A percentile compares a stretch with the other conserved stretches of the same genome.
These are phyloP conservation scores for Microcos paniculata DNA, from an alignment of 345 rosid genomes.

Conservation along the genomic window DNA sequence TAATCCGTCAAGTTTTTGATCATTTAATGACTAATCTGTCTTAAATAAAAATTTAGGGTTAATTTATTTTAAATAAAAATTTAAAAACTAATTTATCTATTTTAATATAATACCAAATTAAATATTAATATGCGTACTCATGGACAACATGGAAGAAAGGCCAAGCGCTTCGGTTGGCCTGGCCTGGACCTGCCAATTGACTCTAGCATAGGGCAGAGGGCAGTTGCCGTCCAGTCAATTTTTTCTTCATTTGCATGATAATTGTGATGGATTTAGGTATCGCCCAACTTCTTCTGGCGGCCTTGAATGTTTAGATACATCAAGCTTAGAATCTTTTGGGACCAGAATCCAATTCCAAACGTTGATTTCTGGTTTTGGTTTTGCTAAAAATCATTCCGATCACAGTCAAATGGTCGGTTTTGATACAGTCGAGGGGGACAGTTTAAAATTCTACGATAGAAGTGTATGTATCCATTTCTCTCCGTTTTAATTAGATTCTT, in stretches of 20 bases:
- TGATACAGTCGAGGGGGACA: neutral
- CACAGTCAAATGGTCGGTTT: constrained; percentile 10
- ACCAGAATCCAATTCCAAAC: neutral
- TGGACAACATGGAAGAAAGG: too few relatives aligned
- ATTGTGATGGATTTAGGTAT: neutral
- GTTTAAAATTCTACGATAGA: neutral
- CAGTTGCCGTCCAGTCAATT: constrained; percentile 2
- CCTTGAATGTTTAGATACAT: neutral
- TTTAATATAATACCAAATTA: too few relatives aligned
- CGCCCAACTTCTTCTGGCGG: neutral
- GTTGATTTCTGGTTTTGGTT: too few relatives aligned
- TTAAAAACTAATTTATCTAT: too few relatives aligned
- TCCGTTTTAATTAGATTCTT: neutral
- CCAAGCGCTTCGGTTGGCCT: neutral
- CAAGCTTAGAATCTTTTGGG: neutral
- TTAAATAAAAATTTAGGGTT: too few relatives aligned
- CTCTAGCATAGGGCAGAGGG: constrained; percentile 12
- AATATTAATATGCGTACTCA: too few relatives aligned
- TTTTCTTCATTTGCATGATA: neutral
- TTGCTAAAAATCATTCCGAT: neutral
- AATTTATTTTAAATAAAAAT: too few relatives aligned
- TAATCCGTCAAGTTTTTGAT: too few relatives aligned
- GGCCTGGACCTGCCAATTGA: neutral
- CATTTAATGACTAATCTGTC: too few relatives aligned
- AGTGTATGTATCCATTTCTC: neutral